Conservation (phyloP, 306 rosid genomes). For the Oxytropis ochrocephala region DNA sequence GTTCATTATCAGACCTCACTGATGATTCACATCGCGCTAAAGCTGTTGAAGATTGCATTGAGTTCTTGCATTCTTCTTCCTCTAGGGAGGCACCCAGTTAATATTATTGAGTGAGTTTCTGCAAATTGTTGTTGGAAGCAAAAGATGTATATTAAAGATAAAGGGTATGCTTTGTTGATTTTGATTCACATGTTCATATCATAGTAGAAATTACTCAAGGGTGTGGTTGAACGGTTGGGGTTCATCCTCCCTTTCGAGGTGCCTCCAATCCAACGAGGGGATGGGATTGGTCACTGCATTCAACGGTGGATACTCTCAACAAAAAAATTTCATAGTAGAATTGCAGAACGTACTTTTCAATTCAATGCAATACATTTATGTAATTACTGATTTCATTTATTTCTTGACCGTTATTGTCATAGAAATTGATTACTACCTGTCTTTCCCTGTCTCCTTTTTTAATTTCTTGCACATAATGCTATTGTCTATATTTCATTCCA, state of each 20-base stretch:
- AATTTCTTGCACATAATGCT: not conserved
- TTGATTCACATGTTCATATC: slow-evolving; percentile 10
- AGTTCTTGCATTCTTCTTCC: slow-evolving; percentile 83
- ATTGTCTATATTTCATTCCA: not conserved
- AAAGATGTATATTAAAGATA: slow-evolving; percentile 15
- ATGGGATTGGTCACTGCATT: too few relatives aligned
- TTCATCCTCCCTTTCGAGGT: too few relatives aligned
- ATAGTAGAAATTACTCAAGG: too few relatives aligned
- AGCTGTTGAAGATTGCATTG: slow-evolving; percentile 80
- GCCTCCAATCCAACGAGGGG: too few relatives aligned
- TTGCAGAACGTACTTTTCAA: not conserved
- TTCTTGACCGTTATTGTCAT: not conserved
- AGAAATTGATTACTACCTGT: not conserved
- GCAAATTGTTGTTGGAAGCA: slow-evolving; percentile 21
- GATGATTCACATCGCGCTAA: slow-evolving; percentile 81
- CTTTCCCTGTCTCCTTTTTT: not conserved
- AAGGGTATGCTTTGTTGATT: slow-evolving; percentile 38
- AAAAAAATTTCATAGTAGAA: slow-evolving; percentile 13
- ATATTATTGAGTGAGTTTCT: slow-evolving; percentile 18
- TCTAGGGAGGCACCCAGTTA: slow-evolving; percentile 50
- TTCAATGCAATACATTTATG: not conserved
- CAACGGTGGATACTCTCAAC: too few relatives aligned
- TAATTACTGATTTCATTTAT: not conserved
- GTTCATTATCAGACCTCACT: slow-evolving; percentile 54
- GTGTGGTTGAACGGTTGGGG: too few relatives aligned